These are phyloP conservation scores for Tilletiopsis washingtonensis DNA, from an alignment of 1,284 basidiomycete genomes.

Conservation along the genomic window DNA sequence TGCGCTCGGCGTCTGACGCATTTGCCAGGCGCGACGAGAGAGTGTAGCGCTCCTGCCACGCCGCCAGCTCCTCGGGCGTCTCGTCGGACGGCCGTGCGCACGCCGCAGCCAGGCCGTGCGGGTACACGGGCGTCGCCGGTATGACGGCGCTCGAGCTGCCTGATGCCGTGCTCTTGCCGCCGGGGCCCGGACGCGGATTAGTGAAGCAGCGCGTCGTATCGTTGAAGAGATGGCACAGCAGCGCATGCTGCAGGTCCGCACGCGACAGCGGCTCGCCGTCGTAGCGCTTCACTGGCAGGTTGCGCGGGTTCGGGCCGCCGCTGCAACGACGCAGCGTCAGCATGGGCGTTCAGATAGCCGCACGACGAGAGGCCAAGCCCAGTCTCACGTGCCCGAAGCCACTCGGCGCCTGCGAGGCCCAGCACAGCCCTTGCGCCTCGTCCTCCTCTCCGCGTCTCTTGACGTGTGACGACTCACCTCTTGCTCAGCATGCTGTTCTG, in stretches of 20 bases:
- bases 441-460: too few relatives aligned
- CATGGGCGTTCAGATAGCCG: not conserved
- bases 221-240: constrained; percentile 68
- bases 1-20: not conserved
- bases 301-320: constrained; percentile 15
- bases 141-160: too few relatives aligned
- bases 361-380: too few relatives aligned
- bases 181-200: constrained; percentile 49
- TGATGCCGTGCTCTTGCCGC: too few relatives aligned
- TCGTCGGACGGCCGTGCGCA: constrained; percentile 34
- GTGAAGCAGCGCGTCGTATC: constrained; percentile 66
- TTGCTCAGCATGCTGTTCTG: not conserved
- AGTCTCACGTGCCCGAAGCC: too few relatives aligned
- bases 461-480: too few relatives aligned
- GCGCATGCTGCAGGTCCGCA: constrained; percentile 71
- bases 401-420: too few relatives aligned
- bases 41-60: not conserved
- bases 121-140: constrained; percentile 35
- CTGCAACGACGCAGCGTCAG: not conserved
- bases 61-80: constrained; percentile 16
- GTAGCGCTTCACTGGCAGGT: constrained; percentile 43
- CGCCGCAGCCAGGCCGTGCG: constrained; percentile 35
- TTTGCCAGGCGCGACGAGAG: not conserved
- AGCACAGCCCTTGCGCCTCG: too few relatives aligned
- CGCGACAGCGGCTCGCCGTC: constrained; percentile 40